These are phyloP conservation scores for Solanum hybrid DNA, from an alignment of 305 asterid genomes.

Conservation along the genomic window DNA sequence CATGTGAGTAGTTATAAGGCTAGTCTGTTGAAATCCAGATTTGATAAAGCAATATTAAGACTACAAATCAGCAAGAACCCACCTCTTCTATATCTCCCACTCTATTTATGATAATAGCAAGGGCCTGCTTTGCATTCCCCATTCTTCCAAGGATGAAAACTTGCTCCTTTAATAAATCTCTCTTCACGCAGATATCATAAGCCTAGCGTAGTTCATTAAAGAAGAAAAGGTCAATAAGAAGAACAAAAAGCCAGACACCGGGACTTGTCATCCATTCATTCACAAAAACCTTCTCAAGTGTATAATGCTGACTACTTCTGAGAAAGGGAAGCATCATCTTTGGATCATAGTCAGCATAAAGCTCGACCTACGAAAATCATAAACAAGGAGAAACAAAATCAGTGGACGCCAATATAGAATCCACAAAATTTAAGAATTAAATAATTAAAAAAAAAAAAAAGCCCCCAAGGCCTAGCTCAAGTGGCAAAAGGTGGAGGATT, in stretches of 20 bases:
- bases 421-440: background rate
- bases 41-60: background rate
- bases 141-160: conserved; percentile 96
- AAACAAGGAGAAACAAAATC: conserved; percentile 13
- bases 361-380: conserved; percentile 63
- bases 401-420: conserved; percentile 4
- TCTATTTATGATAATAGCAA: conserved; percentile 77
- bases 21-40: conserved; percentile 8
- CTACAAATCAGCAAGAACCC: conserved; percentile 12
- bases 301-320: conserved; percentile 95
- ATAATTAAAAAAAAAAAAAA: background rate
- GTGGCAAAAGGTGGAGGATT: no score
- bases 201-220: conserved; percentile 46
- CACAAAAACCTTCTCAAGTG: conserved; percentile 75
- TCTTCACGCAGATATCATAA: conserved; percentile 69
- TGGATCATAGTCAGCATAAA: conserved; percentile 84
- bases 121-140: conserved; percentile 90
- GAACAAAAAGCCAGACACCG: conserved; percentile 1
- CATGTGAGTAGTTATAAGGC: conserved; percentile 17
- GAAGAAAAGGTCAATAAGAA: conserved; percentile 7
- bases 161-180: conserved; percentile 72
- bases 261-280: background rate
- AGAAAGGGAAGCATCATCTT: conserved; percentile 92
- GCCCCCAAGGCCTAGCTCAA: no score
- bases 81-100: conserved; percentile 92